Evolutionary conservation across 352 stramenopile species (phyloP).

Genomic region (Pythium dissotocum): DNA sequence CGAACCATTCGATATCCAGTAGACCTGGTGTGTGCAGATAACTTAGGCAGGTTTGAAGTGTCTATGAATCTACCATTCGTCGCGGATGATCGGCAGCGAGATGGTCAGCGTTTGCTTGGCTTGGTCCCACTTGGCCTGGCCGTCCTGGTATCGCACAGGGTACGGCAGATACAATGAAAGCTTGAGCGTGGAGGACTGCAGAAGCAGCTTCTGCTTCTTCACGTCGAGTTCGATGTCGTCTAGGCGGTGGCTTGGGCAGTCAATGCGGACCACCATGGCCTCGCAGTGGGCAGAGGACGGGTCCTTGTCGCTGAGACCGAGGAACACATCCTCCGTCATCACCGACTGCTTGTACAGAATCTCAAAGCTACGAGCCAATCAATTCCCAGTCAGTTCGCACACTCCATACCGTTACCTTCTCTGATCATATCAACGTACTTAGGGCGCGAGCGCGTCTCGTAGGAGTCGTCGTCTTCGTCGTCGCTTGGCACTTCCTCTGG

Average conservation of each 20-base stretch:
- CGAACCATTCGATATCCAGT: neutral
- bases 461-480: constrained; percentile 70
- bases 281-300: constrained; percentile 81
- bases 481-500: constrained; percentile 71
- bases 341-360: constrained; percentile 87
- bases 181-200: constrained; percentile 67
- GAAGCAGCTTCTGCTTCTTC: constrained; percentile 71
- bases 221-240: constrained; percentile 85
- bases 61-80: constrained; percentile 52
- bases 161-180: constrained; percentile 73
- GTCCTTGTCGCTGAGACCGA: constrained; percentile 81
- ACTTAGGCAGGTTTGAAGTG: neutral
- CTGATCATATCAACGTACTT: constrained; percentile 31
- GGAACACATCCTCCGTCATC: constrained; percentile 86
- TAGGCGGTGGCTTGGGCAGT: constrained; percentile 58
- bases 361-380: constrained; percentile 45
- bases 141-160: constrained; percentile 67
- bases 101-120: constrained; percentile 50
- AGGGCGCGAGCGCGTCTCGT: constrained; percentile 52
- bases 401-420: no score
- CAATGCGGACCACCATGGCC: constrained; percentile 75
- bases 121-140: constrained; percentile 72
- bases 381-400: no score
- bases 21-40: neutral
- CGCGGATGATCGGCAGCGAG: constrained; percentile 71